Conservation (phyloP, 2,329 filamentous ascomycete species). For the Apiospora pterosperma region DNA sequence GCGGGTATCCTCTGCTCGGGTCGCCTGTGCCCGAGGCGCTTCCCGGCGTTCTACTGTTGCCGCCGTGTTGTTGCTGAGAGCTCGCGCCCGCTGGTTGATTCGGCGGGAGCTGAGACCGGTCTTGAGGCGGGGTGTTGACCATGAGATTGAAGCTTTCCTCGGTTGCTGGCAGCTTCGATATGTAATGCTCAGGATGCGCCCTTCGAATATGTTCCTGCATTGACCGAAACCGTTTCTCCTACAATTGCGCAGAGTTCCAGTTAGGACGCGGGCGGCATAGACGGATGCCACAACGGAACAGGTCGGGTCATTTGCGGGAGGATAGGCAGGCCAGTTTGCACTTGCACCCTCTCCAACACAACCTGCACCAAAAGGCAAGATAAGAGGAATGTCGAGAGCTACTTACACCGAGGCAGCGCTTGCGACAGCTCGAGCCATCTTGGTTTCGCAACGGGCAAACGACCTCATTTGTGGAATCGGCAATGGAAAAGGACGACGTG, state of each 20-base stretch:
- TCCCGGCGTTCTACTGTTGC: neutral
- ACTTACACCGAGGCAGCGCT: constrained; percentile 97
- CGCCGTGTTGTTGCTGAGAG: neutral
- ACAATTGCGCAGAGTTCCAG: constrained; percentile 24
- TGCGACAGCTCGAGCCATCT: constrained; percentile 94
- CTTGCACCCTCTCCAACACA: neutral
- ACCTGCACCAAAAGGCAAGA: neutral
- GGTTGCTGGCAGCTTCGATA: constrained; percentile 94
- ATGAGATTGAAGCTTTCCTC: constrained; percentile 97
- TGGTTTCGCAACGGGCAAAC: constrained; percentile 94
- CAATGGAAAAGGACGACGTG: constrained; percentile 87
- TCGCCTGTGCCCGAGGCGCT: constrained; percentile 11
- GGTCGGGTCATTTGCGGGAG: neutral
- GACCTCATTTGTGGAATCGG: constrained; percentile 91
- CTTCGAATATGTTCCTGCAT: constrained; percentile 99
- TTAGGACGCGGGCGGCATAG: constrained; percentile 10
- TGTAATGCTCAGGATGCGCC: constrained; percentile 95
- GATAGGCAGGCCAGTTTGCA: neutral
- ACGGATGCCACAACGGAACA: neutral
- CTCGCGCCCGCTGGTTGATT: neutral
- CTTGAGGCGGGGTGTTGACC: constrained; percentile 84
- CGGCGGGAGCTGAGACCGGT: constrained; percentile 49
- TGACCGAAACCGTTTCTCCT: constrained; percentile 95
- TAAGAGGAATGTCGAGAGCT: constrained; percentile 8
- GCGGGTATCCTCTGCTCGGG: constrained; percentile 45